These are phyloP conservation scores for Fusarium camptoceras DNA, from an alignment of 2,329 filamentous ascomycete genomes.

Conservation along the genomic window DNA sequence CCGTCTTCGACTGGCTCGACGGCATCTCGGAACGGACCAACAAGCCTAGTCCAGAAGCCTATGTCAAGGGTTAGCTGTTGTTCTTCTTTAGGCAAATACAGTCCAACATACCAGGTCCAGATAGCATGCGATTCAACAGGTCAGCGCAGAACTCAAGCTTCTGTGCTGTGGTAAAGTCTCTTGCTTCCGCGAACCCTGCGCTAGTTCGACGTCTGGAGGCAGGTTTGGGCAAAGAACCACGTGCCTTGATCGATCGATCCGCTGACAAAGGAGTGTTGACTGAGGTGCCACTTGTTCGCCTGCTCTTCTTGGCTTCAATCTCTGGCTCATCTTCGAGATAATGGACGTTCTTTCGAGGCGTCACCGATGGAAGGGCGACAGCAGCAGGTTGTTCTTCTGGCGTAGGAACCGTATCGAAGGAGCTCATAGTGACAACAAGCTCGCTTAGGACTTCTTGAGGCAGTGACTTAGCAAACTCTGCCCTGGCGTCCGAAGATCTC, in stretches of 20 bases:
- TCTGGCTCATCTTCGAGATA: conserved; percentile 61
- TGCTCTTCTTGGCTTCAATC: conserved; percentile 57
- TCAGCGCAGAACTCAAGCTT: conserved; percentile 71
- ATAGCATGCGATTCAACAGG: conserved; percentile 69
- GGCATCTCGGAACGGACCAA: conserved; percentile 70
- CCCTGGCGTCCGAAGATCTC: conserved; percentile 65
- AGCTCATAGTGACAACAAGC: conserved; percentile 71
- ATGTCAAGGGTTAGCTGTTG: conserved; percentile 7
- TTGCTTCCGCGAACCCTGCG: conserved; percentile 48
- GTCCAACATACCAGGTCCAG: conserved; percentile 64
- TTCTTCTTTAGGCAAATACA: not conserved
- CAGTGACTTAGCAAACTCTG: conserved; percentile 70
- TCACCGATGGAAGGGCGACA: conserved; percentile 27
- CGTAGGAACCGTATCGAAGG: conserved; percentile 57
- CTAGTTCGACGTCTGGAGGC: conserved; percentile 52
- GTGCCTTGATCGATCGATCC: conserved; percentile 44
- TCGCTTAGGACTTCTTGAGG: conserved; percentile 72
- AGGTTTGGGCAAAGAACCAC: conserved; percentile 51
- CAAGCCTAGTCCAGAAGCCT: conserved; percentile 76
- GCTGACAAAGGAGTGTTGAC: conserved; percentile 24
- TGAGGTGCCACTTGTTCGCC: conserved; percentile 51
- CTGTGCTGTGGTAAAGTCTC: conserved; percentile 52
- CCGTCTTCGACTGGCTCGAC: conserved; percentile 68
- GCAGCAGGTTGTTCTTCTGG: conserved; percentile 44
- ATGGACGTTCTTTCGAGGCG: conserved; percentile 60